Evolutionary conservation across 2,329 filamentous ascomycete genomes (phyloP), one percentile per base, ranked within the genome.

Genomic region (Chaetomiaceae sp.): DNA sequence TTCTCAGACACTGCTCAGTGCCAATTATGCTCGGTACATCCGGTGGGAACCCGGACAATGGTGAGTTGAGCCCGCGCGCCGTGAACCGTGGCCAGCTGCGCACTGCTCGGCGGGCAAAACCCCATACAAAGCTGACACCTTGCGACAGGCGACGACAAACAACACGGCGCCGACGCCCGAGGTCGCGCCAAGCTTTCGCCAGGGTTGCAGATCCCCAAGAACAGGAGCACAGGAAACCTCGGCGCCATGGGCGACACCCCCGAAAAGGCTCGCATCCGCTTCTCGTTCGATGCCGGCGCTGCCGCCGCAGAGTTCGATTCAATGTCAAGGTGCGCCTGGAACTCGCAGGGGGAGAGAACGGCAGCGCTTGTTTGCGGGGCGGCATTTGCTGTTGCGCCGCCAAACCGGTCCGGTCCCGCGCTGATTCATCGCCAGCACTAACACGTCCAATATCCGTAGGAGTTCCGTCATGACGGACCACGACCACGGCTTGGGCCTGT

Each of bases 401-500:
- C 50, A 43, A 15, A 36, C 40, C 52, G 37, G 19, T 36, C 43
- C 40, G 47, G 53, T 59, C 59, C 17, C 37, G 45, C 45, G 19
- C 42, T 45, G 36, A 19, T 29, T 50, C 29, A 37, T 52, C 14
- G 38, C 40, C 22, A 46, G 34, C 50, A 55, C 61, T 61, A 57
- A 62, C 59, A 51, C 58, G 48, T 9, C 36, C 57, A 58, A 54
- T 54, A 9, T 60, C 44, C 61, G 55, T 64, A 95, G 89, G 76
- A 89, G 89, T 65, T 83, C 90, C 66, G 81, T 95, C 67, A 81
- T 95, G 68, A 79, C 84, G 61, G 91, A 92, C 71, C 89, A 92
- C 72, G 91, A 95, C 66, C 88, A 94, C 77, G 89, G 89, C 63
- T 74, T 94, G 59, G 89, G 89, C 51, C 80, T 87, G 40, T 95